A percentile compares a stretch with the other conserved stretches of the same genome.
Conservation (phyloP, 2,329 filamentous ascomycete species). For the Furcasterigmium furcatum region DNA sequence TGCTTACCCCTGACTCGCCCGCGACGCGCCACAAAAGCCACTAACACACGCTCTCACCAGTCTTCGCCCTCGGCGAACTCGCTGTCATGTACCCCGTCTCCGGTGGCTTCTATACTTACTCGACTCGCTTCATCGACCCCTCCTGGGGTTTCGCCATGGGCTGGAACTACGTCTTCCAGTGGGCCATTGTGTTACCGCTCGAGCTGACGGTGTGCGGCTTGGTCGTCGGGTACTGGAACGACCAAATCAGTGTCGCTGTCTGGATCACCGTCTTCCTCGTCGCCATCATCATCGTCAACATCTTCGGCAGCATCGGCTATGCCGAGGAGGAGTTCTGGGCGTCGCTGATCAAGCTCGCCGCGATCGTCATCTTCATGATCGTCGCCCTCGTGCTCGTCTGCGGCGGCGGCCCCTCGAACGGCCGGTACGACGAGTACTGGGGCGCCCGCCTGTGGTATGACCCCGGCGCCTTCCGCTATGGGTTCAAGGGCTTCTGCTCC, state of each 20-base stretch:
- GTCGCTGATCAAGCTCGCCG: constrained; percentile 42
- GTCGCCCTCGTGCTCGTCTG: constrained; percentile 55
- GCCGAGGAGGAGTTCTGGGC: constrained; percentile 58
- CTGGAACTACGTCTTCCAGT: constrained; percentile 47
- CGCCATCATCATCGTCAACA: constrained; percentile 37
- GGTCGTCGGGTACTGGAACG: constrained; percentile 45
- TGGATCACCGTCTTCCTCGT: constrained; percentile 55
- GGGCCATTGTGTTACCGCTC: constrained; percentile 42
- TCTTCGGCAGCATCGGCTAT: constrained; percentile 43
- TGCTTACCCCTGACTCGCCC: neutral
- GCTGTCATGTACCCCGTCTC: constrained; percentile 54
- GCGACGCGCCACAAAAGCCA: neutral
- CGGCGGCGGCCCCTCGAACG: constrained; percentile 54
- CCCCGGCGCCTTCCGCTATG: constrained; percentile 61
- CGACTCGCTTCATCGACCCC: constrained; percentile 54
- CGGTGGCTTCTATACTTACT: constrained; percentile 56
- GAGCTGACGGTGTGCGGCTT: constrained; percentile 47
- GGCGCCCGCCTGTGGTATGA: constrained; percentile 48
- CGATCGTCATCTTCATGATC: constrained; percentile 58
- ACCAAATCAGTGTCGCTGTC: constrained; percentile 34
- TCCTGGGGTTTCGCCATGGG: constrained; percentile 51
- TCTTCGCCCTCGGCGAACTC: constrained; percentile 59
- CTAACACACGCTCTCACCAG: constrained; percentile 11
- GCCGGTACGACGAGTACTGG: constrained; percentile 41
- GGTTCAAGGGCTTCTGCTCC: constrained; percentile 71